Evolutionary conservation across 1,284 basidiomycete genomes (phyloP).

Genomic region (Leccinum subfulvum): DNA sequence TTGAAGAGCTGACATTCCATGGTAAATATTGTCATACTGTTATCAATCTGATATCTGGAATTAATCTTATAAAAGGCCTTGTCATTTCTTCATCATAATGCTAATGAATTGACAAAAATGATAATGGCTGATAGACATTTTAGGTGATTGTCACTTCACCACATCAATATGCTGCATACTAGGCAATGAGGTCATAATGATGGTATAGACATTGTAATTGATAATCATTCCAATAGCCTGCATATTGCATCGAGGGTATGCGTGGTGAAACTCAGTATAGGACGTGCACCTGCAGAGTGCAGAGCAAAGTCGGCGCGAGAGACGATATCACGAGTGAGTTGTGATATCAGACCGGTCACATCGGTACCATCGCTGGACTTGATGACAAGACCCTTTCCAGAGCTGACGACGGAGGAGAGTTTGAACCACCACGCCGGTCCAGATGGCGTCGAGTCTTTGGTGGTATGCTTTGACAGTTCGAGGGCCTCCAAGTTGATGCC

Average conservation of each 20-base stretch:
- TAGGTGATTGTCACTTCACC: too few species aligned
- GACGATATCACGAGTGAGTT: slow-evolving; percentile 78
- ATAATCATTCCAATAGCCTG: too few species aligned
- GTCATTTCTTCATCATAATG: too few species aligned
- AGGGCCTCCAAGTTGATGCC: slow-evolving; percentile 65
- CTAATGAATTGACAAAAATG: too few species aligned
- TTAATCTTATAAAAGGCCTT: too few species aligned
- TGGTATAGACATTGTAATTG: too few species aligned
- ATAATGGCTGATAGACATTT: too few species aligned
- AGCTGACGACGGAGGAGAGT: slow-evolving; percentile 38
- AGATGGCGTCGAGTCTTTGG: slow-evolving; percentile 35
- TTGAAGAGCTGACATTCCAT: too few species aligned
- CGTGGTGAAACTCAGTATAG: slow-evolving; percentile 82
- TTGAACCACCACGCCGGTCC: slow-evolving; percentile 49
- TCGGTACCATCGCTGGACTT: slow-evolving; percentile 77
- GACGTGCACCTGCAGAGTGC: slow-evolving; percentile 75
- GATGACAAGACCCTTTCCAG: slow-evolving; percentile 57
- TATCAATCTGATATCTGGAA: too few species aligned
- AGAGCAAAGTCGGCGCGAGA: slow-evolving; percentile 84
- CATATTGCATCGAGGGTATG: slow-evolving; percentile 55
- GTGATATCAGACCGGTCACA: slow-evolving; percentile 65
- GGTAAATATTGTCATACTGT: too few species aligned
- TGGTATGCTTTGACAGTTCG: slow-evolving; percentile 56
- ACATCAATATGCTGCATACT: too few species aligned
- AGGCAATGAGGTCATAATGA: too few species aligned